phyloP scores from a whole-genome alignment of 2,329 filamentous ascomycete species.

The Magnaporthiopsis incrustans region DNA sequence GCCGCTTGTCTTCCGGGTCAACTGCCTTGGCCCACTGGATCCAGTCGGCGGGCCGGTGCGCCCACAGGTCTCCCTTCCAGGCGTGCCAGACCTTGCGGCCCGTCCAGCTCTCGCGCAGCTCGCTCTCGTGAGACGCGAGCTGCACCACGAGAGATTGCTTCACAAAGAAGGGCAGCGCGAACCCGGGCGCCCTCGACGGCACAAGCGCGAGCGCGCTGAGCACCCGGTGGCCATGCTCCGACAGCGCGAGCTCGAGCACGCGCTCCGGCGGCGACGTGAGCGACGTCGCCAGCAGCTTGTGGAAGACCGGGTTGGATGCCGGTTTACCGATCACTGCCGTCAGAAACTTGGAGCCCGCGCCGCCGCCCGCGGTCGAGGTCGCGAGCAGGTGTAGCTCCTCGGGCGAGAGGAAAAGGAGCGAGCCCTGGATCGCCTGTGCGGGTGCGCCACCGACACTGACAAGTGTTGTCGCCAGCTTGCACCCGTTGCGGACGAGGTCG shows the following conservation, averaged over 20 bases:
- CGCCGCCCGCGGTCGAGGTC: conserved; percentile 31
- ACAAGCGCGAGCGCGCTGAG: conserved; percentile 40
- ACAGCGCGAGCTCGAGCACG: conserved; percentile 36
- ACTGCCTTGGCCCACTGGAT: conserved; percentile 48
- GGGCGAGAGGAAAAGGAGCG: conserved; percentile 52
- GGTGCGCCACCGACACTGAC: conserved; percentile 64
- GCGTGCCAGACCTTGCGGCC: conserved; percentile 49
- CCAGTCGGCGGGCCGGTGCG: conserved; percentile 44
- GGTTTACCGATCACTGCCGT: conserved; percentile 40
- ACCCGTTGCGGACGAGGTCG: conserved; percentile 59
- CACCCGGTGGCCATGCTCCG: conserved; percentile 43
- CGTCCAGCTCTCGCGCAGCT: conserved; percentile 44
- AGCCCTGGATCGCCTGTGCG: conserved; percentile 62
- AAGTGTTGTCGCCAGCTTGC: conserved; percentile 73
- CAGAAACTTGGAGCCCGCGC: conserved; percentile 39
- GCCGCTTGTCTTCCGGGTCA: conserved; percentile 25
- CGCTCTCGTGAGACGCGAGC: conserved; percentile 38
- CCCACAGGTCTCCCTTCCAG: conserved; percentile 53
- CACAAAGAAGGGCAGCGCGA: conserved; percentile 46
- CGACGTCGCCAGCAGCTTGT: conserved; percentile 44
- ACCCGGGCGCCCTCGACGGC: conserved; percentile 39
- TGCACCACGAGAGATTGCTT: conserved; percentile 47
- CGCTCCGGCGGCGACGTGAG: conserved; percentile 30
- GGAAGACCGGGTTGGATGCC: conserved; percentile 42
- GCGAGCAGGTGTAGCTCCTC: conserved; percentile 57